Conservation (phyloP, 2,329 filamentous ascomycete genomes). For the Aspergillus piperis region DNA sequence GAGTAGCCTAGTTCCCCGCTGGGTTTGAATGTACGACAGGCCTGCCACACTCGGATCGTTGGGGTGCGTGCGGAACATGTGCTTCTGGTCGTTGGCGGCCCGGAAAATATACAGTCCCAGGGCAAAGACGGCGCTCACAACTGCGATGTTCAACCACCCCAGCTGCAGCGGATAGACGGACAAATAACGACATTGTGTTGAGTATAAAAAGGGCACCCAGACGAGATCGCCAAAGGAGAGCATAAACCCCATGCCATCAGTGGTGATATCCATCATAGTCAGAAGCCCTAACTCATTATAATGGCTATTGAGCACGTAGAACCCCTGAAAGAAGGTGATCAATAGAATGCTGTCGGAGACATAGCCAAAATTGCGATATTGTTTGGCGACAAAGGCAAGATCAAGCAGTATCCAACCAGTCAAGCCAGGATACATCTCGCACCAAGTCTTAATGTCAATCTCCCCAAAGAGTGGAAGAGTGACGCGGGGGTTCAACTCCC, state of each 20-base stretch:
- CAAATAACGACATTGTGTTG: conserved; percentile 77
- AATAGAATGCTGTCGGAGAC: conserved; percentile 82
- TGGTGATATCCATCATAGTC: conserved; percentile 88
- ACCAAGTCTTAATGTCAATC: conserved; percentile 85
- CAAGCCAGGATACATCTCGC: conserved; percentile 83
- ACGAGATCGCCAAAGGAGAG: conserved; percentile 84
- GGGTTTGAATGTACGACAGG: conserved; percentile 80
- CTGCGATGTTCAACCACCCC: conserved; percentile 63
- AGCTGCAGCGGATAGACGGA: conserved; percentile 74
- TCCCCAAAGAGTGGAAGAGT: conserved; percentile 53
- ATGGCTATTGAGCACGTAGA: conserved; percentile 79
- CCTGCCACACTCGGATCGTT: conserved; percentile 74
- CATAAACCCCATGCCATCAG: conserved; percentile 92
- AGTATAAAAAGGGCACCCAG: conserved; percentile 88
- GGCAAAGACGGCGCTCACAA: conserved; percentile 66
- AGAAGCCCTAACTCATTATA: conserved; percentile 83
- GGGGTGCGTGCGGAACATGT: conserved; percentile 85
- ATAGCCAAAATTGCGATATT: conserved; percentile 78
- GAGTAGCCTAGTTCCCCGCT: conserved; percentile 74
- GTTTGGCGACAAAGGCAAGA: conserved; percentile 76
- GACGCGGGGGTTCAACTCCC: conserved; percentile 85
- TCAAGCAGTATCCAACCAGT: conserved; percentile 83
- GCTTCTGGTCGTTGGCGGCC: conserved; percentile 84
- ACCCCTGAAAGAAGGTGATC: conserved; percentile 69
- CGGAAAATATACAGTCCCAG: conserved; percentile 84